Evolutionary conservation across 495 filamentous ascomycete genomes (phyloP), one percentile per base, ranked within the genome.

Genomic region (Hyaloscypha finlandica): DNA sequence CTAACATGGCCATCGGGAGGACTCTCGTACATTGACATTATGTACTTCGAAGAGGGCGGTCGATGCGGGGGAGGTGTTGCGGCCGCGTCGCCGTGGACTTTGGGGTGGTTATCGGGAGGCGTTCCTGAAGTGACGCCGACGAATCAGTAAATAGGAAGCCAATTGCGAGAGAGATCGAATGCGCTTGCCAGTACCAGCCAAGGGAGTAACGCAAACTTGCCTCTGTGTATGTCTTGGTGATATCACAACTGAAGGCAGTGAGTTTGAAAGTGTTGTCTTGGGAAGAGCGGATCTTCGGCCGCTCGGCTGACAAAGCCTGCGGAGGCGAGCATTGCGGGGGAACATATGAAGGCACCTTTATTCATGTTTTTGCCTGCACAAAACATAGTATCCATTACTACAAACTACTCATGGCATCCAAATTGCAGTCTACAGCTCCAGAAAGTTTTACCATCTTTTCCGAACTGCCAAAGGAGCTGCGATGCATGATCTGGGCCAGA

Each of bases 1-100:
- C 35, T 66, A 4, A 6, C 42, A 48, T 48, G 11, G 42, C 42
- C 42, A 48, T 48, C 42, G 8, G 42, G 42, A 33, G 52, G 51
- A 51, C 59, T 55, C 33, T 8, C 54, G 31, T 60, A 67, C 68
- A 67, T 59, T 1, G 64, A 64, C 68, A 67, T 64, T 51, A 11
- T 65, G 29, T 35, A 65, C 29, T 56, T 56, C 9, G 9, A 11
- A 31, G 53, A n/a, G 20, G 6, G 33, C 42, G 33, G 14, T 39
- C 42, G 14, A 52, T 5, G 42, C 29, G 16, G 37, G 31, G 45
- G 33, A n/a, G 32, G 45, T 33, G 32, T 9, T 33, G 32, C 56
- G 56, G 56, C 56, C 56, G 56, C 56, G 56, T 69, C 42, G 42
- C 11, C 42, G 4, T 48, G 9, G 16, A 19, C 4, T 4, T 48